Evolutionary conservation across 208 protist species (phyloP).

Genomic region (Wallacemonas sp.): DNA sequence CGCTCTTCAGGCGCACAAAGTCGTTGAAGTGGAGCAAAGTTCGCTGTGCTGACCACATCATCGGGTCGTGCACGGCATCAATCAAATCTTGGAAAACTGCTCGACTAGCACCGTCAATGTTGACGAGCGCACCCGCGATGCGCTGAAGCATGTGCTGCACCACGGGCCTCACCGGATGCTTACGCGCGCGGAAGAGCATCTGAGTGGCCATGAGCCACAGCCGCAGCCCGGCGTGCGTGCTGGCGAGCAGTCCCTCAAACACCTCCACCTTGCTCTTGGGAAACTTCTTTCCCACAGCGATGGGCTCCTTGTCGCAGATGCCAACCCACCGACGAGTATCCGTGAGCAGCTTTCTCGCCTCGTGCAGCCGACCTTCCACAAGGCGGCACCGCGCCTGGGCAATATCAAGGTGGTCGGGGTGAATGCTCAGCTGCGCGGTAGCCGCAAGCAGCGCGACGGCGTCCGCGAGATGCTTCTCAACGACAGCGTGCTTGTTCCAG

Average conservation of each 20-base stretch:
- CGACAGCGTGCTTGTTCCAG: constrained; percentile 21
- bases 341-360: not conserved
- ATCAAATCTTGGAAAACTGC: constrained; percentile 62
- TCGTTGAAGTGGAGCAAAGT: constrained; percentile 37
- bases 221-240: constrained; percentile 29
- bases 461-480: constrained; percentile 19
- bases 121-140: constrained; percentile 17
- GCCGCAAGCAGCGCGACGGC: constrained; percentile 15
- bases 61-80: constrained; percentile 38
- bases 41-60: constrained; percentile 24
- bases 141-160: constrained; percentile 27
- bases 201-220: constrained; percentile 43
- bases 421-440: constrained; percentile 10
- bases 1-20: constrained; percentile 36
- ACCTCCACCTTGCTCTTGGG: constrained; percentile 7
- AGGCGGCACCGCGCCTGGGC: not conserved
- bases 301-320: constrained; percentile 11
- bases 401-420: constrained; percentile 2
- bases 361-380: not conserved
- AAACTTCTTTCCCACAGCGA: constrained; percentile 1
- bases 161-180: constrained; percentile 16
- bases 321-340: constrained; percentile 6
- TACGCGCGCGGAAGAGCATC: constrained; percentile 37
- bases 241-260: constrained; percentile 4
- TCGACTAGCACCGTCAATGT: constrained; percentile 30